Evolutionary conservation across 257 asterid species (phyloP), one percentile per base, ranked within the genome.

Genomic region (Jasminum sambac): DNA sequence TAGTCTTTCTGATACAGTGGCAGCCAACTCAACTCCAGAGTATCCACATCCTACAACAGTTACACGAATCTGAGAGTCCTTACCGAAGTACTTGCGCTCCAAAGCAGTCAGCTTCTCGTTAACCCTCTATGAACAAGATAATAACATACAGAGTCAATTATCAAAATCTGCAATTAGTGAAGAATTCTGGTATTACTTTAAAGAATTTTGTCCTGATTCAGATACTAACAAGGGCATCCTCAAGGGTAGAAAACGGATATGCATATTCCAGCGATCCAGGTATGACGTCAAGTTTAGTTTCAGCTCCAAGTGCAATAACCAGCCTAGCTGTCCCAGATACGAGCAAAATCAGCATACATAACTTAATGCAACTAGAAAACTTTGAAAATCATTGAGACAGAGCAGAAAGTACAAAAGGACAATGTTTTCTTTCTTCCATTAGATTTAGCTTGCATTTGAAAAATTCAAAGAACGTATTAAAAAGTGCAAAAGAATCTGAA

Each of bases 221-320:
- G 71, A 78, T 77, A 82, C 95, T 82, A 75, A 94, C 98, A 74
- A 23, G 81, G 80, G 99, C 99, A 83, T 94, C 99, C 77, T 86
- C 96, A 57, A 94, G 91, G 63, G 95, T 94, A 81, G 95, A 87
- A 87, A 94, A 94, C 58, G 99, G 99, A 55, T 91, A 74, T 11
- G 99, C 99, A 83, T 86, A 74, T 65, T 89, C 96, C 9, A 76
- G 69, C 72, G 99, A 96, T 57, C 99, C 99, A 25, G 99, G 99
- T 79, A 87, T 95, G 30, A 80, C 48, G 78, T 94, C 95, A 81
- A 89, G 86, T 81, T 86, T 89, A 74, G 97, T 67, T 76, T 91
- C 96, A 76, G 96, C 95, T 84, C 97, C 99, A 58, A 91, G 84
- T 19, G 99, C 98, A 86, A 94, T 89, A 70, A 94, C 97, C 96